phyloP scores from a whole-genome alignment of 345 rosid species.

The Triadica sebifera region DNA sequence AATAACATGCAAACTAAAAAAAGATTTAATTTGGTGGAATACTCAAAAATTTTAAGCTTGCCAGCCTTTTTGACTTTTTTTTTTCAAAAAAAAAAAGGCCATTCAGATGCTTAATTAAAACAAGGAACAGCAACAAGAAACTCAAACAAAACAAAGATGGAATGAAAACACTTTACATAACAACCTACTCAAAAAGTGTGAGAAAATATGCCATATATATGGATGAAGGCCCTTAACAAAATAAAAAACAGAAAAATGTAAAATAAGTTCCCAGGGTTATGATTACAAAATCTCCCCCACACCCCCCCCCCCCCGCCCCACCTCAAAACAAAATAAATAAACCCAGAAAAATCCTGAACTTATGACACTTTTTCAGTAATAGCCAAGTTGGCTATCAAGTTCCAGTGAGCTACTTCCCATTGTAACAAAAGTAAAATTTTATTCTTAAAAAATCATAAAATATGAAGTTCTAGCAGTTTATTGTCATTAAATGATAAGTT shows the following conservation, averaged over 20 bases:
- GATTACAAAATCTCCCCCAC: too few species aligned
- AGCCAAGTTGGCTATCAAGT: neutral
- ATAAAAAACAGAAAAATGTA: neutral
- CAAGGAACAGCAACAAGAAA: neutral
- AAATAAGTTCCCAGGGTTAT: neutral
- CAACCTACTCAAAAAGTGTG: neutral
- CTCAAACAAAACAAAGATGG: neutral
- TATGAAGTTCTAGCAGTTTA: too few species aligned
- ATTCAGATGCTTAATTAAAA: neutral
- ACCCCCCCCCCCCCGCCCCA: too few species aligned
- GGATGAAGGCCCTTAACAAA: neutral
- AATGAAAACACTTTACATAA: neutral
- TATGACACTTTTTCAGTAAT: neutral
- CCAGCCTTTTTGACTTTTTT: neutral
- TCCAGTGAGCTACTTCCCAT: neutral
- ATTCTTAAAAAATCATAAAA: neutral
- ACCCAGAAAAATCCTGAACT: neutral
- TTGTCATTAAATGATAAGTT: too few species aligned
- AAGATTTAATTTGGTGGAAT: neutral
- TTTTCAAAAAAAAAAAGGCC: too few species aligned
- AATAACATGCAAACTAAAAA: neutral
- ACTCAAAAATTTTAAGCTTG: neutral
- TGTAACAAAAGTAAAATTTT: neutral
- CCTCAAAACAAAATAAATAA: too few species aligned
- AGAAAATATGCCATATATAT: neutral